Evolutionary conservation across 768 basidiomycete genomes (phyloP).

Genomic region (Pleurotus salmoneostramineus): DNA sequence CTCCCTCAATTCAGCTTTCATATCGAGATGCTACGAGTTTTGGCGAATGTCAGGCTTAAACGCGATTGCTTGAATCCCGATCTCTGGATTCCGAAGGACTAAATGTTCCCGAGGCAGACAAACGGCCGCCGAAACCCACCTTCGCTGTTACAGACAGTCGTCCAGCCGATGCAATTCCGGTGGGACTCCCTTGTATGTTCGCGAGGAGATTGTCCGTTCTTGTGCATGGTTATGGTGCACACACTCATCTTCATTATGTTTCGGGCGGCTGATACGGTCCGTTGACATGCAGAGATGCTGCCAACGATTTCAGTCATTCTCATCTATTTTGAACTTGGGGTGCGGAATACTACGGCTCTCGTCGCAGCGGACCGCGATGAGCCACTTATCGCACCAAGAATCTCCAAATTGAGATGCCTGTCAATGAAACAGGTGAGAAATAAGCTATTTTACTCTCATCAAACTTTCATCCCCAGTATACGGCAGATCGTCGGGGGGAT

Average conservation of each 20-base stretch:
- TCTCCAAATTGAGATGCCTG: not conserved
- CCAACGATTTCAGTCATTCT: not conserved
- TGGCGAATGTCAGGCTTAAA: not conserved
- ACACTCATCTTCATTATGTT: not conserved
- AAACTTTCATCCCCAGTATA: not conserved
- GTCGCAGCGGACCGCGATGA: not conserved
- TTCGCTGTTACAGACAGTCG: not conserved
- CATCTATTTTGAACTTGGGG: constrained; percentile 6
- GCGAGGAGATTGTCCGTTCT: not conserved
- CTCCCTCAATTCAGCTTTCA: not conserved
- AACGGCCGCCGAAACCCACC: not conserved
- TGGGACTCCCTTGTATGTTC: not conserved
- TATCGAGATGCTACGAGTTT: not conserved
- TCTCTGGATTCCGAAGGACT: not conserved
- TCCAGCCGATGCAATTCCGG: not conserved
- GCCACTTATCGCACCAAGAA: not conserved
- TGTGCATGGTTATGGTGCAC: not conserved
- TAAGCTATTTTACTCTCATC: constrained; percentile 5
- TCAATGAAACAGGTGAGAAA: not conserved
- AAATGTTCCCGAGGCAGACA: not conserved
- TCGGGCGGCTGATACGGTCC: not conserved
- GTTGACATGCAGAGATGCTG: not conserved
- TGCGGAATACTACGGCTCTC: not conserved
- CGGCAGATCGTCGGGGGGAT: constrained; percentile 2
- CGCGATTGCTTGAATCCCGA: too few relatives aligned